Evolutionary conservation across 208 protist species (phyloP), one percentile per base, ranked within the genome.

Genomic region (Wallacemonas sp.): DNA sequence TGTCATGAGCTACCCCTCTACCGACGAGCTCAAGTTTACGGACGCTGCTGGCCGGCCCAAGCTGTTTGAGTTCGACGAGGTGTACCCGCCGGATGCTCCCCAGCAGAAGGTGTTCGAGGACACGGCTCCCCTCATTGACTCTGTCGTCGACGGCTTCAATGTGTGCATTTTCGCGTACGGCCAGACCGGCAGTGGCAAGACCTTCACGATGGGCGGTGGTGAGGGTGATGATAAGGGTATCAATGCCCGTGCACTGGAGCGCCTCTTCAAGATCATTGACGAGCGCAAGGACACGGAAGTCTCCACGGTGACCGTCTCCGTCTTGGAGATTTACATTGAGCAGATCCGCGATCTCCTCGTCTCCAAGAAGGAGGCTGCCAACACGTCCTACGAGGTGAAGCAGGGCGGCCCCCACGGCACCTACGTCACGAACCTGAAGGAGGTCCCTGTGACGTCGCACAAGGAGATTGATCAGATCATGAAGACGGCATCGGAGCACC

Each of bases 141-240:
- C 84, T 44, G 90, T 96, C 14, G 91, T 98, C 7, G 94, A 98
- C 62, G 94, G 94, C 52, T 98, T 93, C 79, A 98, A 98, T 76
- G 94, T 97, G 38, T 97, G 89, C 76, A 95, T 98, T 49, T 98
- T 98, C 79, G 94, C 94, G 22, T 98, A 98, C 76, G 94, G 94
- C 44, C 92, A 97, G 69, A 98, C 94, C 10, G 94, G 94, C 38
- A 93, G 81, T 69, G 94, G 94, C 23, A 98, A 98, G 65, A 95
- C 89, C 23, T 93, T 76, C 65, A 96, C 93, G 31, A 97, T 97
- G 92, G 79, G 81, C 48, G 92, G 92, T n/a, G 76, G 72, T 10
- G 76, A 86, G 18, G 82, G 75, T 22, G 86, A 94, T 32, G 46
- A 67, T 38, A 92, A 89, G 68, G 92, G 92, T 41, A 95, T 97